These are phyloP conservation scores for Monilinia laxa DNA, from an alignment of 2,329 filamentous ascomycete genomes.

Conservation along the genomic window DNA sequence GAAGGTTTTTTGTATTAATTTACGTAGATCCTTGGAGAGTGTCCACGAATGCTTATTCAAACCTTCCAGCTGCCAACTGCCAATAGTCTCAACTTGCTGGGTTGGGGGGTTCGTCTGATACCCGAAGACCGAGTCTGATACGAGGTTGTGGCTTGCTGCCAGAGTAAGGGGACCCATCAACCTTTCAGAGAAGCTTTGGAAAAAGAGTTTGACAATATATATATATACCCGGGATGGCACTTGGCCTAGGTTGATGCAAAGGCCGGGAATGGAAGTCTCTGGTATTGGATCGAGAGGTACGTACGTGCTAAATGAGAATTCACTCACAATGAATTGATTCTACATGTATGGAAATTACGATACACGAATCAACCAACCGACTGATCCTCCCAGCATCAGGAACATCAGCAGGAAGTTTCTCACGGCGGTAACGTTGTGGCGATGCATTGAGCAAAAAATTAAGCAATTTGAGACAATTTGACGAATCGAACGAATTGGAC, in stretches of 20 bases:
- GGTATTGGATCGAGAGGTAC: neutral
- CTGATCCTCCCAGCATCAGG: neutral
- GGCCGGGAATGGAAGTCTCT: neutral
- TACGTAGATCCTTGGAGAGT: slow-evolving; percentile 1
- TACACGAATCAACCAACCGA: neutral
- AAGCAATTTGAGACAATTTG: neutral
- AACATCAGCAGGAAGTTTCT: neutral
- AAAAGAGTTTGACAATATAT: neutral
- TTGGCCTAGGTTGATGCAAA: neutral
- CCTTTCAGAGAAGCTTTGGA: neutral
- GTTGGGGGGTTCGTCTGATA: slow-evolving; percentile 4
- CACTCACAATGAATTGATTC: neutral
- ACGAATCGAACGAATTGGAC: slow-evolving; percentile 13
- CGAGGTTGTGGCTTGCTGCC: slow-evolving; percentile 18
- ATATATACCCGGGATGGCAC: neutral
- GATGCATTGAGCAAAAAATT: neutral
- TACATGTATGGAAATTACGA: neutral
- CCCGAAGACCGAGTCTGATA: slow-evolving; percentile 1
- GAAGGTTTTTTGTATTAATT: neutral
- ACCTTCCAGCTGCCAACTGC: neutral
- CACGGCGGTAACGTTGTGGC: neutral
- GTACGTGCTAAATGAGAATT: no score
- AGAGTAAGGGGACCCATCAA: slow-evolving; percentile 6
- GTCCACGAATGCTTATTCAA: slow-evolving; percentile 7
- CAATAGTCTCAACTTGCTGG: neutral